Evolutionary conservation across 495 filamentous ascomycete genomes (phyloP), one percentile per base, ranked within the genome.

Genomic region (Apodospora peruviana): DNA sequence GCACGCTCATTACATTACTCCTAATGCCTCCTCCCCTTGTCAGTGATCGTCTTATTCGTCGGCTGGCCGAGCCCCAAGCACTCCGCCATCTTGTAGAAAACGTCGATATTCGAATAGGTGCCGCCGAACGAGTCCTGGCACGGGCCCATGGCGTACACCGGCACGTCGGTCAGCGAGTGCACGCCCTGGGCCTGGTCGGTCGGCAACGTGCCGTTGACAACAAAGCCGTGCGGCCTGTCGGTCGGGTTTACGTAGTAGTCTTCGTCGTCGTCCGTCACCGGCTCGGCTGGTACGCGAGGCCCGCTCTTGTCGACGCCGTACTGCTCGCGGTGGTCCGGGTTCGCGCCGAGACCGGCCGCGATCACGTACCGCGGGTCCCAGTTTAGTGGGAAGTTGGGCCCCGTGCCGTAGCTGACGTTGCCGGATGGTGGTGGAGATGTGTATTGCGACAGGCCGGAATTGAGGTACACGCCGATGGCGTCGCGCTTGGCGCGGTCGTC

Each of bases 351-450:
- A 12, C 83, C 85, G 8, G 80, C 71, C 39, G 82, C 84, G 18
- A 89, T 73, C 12, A 84, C 81, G 67, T 89, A 89, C 20, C 85
- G 78, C 32, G 85, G 85, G 56, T 85, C 82, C 85, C 85, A 88
- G 69, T 83, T 86, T 25, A 75, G 64, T 22, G 85, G 85, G 72
- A 89, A 89, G 64, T 84, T 74, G 10, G 76, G 70, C 14, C 81
- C 81, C 7, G 83, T 82, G 50, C 70, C 75, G 72, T 86, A 87
- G 36, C 59, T 71, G 57, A 69, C 45, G 43, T 74, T 54, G n/a
- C n/a, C n/a, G n/a, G n/a, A n/a, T 11, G 64, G 38, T 32, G 58
- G 56, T 18, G 67, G 49, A 11, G 71, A 66, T 2, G 75, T 77
- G 69, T 89, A 89, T 64, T 87, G 83, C n/a, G 79, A 83, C 3